phyloP scores from a whole-genome alignment of 2,329 filamentous ascomycete species.

The Neofusicoccum ribis region DNA sequence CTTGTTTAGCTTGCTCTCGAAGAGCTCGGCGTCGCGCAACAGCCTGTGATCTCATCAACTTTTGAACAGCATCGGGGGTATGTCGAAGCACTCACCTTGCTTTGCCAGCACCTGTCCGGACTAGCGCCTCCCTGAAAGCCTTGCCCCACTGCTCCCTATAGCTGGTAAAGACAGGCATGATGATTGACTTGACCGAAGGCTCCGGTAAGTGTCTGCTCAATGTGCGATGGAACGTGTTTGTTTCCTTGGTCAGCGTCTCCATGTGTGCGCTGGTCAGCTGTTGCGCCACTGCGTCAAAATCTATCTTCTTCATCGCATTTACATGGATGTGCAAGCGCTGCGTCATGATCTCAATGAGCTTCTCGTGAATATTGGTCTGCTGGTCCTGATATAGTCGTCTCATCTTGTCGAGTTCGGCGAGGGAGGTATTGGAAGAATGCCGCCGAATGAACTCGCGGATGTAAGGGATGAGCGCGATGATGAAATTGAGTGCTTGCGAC shows the following conservation, averaged over 20 bases:
- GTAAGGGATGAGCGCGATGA: conserved; percentile 84
- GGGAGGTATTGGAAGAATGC: conserved; percentile 53
- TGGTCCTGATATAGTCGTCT: conserved; percentile 83
- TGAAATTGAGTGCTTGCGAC: conserved; percentile 83
- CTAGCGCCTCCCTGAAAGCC: conserved; percentile 64
- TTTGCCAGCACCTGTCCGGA: conserved; percentile 68
- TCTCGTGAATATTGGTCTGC: conserved; percentile 86
- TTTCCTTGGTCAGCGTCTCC: conserved; percentile 85
- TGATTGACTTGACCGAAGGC: conserved; percentile 75
- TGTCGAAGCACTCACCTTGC: conserved; percentile 59
- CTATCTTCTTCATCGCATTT: conserved; percentile 69
- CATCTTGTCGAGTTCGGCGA: conserved; percentile 86
- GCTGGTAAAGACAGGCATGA: conserved; percentile 78
- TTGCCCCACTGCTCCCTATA: conserved; percentile 78
- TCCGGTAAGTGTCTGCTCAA: conserved; percentile 80
- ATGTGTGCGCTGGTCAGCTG: conserved; percentile 67
- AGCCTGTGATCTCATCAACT: conserved; percentile 55
- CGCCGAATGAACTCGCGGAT: conserved; percentile 87
- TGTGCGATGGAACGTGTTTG: conserved; percentile 78
- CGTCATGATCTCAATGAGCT: conserved; percentile 90
- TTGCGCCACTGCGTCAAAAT: conserved; percentile 65
- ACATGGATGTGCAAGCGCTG: conserved; percentile 72
- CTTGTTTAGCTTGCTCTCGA: conserved; percentile 69
- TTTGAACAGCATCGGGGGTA: conserved; percentile 17
- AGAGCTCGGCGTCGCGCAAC: conserved; percentile 72